Conservation (phyloP, 805 yeast genomes). For the Ogataea henricii region DNA sequence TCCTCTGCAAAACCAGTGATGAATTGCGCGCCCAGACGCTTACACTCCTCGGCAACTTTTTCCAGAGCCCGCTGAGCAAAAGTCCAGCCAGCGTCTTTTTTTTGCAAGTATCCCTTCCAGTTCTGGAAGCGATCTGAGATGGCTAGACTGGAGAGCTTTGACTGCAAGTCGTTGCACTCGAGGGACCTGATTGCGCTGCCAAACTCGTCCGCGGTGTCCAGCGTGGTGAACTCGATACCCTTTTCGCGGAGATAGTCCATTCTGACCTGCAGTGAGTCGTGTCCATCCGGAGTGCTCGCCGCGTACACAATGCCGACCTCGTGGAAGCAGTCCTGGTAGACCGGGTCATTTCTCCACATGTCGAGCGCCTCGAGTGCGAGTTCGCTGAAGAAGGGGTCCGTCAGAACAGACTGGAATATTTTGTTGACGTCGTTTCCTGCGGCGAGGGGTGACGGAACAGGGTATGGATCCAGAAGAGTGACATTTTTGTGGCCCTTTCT, state of each 20-base stretch:
- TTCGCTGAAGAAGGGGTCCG: conserved; percentile 28
- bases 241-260: conserved; percentile 10
- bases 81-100: conserved; percentile 40
- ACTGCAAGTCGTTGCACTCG: background rate
- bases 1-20: conserved; percentile 29
- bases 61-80: conserved; percentile 37
- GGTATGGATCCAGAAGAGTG: conserved; percentile 1
- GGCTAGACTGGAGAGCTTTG: background rate
- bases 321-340: conserved; percentile 29
- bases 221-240: conserved; percentile 1
- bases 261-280: background rate
- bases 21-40: conserved; percentile 37
- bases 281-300: conserved; percentile 16
- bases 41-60: conserved; percentile 31
- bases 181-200: background rate
- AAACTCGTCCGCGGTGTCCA: conserved; percentile 5
- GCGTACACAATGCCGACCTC: conserved; percentile 37
- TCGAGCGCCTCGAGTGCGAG: conserved; percentile 38
- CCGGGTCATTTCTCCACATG: conserved; percentile 31
- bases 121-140: conserved; percentile 20
- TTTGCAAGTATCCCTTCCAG: conserved; percentile 38
- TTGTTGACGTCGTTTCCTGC: conserved; percentile 35
- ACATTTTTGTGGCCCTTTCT: conserved; percentile 36
- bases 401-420: conserved; percentile 36
- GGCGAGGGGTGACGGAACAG: conserved; percentile 1